Base-by-base conservation (phyloP, 2,329 filamentous ascomycete genomes). In the Trichoderma koningiopsis region DNA sequence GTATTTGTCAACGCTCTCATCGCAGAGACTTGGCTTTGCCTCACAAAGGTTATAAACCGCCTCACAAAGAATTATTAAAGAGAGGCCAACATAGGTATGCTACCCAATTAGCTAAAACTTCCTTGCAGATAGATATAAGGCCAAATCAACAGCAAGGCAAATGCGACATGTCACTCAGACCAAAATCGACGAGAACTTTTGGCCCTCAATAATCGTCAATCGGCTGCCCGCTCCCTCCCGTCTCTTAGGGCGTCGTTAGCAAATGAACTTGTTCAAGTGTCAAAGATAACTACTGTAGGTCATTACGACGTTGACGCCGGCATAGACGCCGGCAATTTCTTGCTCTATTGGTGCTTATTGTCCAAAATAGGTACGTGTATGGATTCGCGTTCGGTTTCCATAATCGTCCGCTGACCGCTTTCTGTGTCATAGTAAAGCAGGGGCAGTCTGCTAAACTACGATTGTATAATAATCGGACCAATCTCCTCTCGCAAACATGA, bases 131-230 rank as follows among this genome's bases (percentile, higher is more conserved):
- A 22, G 7, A 16, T n/a, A 40, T 11, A 64, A 55, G 43, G n/a
- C 61, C 31, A 37, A 49, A 55, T 27, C 49, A 64, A 29, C 40
- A 35, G 29, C 47, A n/a, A 55, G 29, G 33, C 24, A 56, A 43
- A 56, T 16, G 14, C 43, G 61, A 64, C 49, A 43, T 56, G 35
- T 64, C 61, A 35, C 19, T 52, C 55, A 35, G 61, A 53, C 53
- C 61, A 56, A 13, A 52, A 24, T 29, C 49, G 19, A 53, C 53
- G 16, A 49, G 35, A 43, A 22, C 43, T 35, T n/a, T 10, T n/a
- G 6, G 24, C 52, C 35, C 33, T 56, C 49, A 35, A 31, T 29
- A 64, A 52, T 52, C 61, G n/a, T 64, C 33, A 53, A 64, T 43
- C 16, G 33, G 49, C 22, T 19, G 31, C 31, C 47, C 24, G 33